Percentiles rank a stretch among this genome's conserved stretches.
phyloP scores from a whole-genome alignment of 73 alveolate species.

The Paramecium octaurelia region DNA sequence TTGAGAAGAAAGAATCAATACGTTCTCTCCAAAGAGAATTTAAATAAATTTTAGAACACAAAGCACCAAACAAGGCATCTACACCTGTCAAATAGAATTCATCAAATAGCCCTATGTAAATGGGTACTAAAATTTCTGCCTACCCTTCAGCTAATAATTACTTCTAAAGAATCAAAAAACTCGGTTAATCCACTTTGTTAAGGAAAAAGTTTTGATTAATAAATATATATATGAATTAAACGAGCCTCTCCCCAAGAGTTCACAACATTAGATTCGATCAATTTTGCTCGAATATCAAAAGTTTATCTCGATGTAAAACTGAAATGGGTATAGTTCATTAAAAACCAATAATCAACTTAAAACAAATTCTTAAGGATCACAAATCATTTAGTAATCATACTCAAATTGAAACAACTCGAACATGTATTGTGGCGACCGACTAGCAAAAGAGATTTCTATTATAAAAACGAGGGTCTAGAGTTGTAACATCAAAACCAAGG shows the following conservation, averaged over 20 bases:
- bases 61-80: background rate
- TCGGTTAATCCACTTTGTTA: background rate
- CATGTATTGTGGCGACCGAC: background rate
- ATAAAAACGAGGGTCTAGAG: background rate
- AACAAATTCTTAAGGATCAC: background rate
- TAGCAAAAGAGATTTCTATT: background rate
- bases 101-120: background rate
- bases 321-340: background rate
- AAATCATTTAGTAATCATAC: background rate
- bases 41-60: background rate
- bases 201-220: background rate
- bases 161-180: background rate
- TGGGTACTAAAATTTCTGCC: background rate
- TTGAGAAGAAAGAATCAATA: background rate
- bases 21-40: background rate
- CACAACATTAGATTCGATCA: background rate
- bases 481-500: background rate
- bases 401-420: background rate
- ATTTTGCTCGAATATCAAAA: background rate
- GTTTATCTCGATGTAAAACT: background rate
- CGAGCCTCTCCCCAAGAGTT: background rate
- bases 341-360: background rate
- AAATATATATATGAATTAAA: background rate
- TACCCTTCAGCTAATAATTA: background rate
- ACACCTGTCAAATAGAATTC: background rate